Percentiles rank a stretch among this genome's conserved stretches.
phyloP scores from a whole-genome alignment of 805 yeast species.

The Saccharomycopsis selenospora region DNA sequence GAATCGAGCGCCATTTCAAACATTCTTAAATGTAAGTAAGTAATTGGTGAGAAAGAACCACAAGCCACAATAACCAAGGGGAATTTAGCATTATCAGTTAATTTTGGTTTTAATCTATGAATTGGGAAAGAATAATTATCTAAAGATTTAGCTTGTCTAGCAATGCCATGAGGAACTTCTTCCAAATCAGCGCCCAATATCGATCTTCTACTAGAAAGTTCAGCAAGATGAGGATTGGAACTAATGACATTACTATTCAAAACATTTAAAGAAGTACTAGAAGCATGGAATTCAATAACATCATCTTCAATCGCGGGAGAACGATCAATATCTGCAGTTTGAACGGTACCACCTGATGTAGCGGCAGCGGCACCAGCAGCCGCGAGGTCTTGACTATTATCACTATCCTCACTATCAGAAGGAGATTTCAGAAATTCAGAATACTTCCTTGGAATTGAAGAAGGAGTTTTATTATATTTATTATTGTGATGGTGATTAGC shows the following conservation, averaged over 20 bases:
- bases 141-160: conserved; percentile 72
- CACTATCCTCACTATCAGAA: conserved; percentile 1
- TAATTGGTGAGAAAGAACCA: conserved; percentile 94
- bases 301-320: background rate
- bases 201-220: conserved; percentile 2
- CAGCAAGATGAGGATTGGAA: background rate
- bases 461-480: conserved; percentile 1
- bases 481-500: background rate
- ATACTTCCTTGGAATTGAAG: conserved; percentile 13
- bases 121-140: conserved; percentile 75
- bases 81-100: conserved; percentile 67
- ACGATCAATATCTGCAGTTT: background rate
- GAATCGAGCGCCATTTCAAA: conserved; percentile 98
- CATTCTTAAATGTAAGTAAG: conserved; percentile 92
- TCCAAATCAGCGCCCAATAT: conserved; percentile 67
- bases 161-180: conserved; percentile 93
- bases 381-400: background rate
- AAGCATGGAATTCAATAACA: background rate
- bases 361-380: background rate
- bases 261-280: background rate
- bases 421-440: conserved; percentile 11
- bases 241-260: background rate
- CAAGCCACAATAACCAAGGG: conserved; percentile 96
- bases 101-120: conserved; percentile 67
- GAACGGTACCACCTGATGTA: background rate